Evolutionary conservation across 768 basidiomycete species (phyloP), one percentile per base, ranked within the genome.

Genomic region (Dendrothele bispora): DNA sequence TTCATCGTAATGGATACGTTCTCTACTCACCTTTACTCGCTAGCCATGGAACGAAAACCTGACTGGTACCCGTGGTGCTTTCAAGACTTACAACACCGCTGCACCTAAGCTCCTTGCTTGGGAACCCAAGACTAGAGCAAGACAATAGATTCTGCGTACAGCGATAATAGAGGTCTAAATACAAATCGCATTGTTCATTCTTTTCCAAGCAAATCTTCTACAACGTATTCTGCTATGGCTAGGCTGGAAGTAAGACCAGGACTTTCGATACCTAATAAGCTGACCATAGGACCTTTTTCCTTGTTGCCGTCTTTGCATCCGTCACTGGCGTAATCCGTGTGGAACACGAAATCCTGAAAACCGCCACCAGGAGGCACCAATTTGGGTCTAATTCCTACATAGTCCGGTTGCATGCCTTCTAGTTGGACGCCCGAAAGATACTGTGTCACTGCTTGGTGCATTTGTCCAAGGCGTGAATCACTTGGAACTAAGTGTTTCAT

Each of bases 51-150:
- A 78, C 1, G 94, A 97, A 73, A 95, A 90, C 65, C 60, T 98
- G 63, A 98, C 95, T 4, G 95, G 94, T 11, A 97, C 95, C 6
- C 75, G 92, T 37, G 95, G 91, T 41, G 91, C 91, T 10, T 98
- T 85, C 74, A 86, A 81, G 56, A 67, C 90, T 0, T 98, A 98
- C 69, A 91, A 91, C 60, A 98, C 95, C 2, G 84, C 74, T 26
- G 78, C 75, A 39, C 87, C 91, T 15, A 97, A 97, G 71, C 74
- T 91, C 53, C 73, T 76, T 25, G 78, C 84, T 4, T 98, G 95
- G 95, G 77, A 90, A 52, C 90, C 93, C 18, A 87, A 83, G 63
- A 74, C 83, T 27, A 57, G 89, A 32, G 72, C 62, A 38, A 53
- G n/a, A n/a, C n/a, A n/a, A n/a, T n/a, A n/a, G n/a, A n/a, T n/a